Base-by-base conservation (phyloP, 129 eudicot species). In the Pittosporum tobira region DNA sequence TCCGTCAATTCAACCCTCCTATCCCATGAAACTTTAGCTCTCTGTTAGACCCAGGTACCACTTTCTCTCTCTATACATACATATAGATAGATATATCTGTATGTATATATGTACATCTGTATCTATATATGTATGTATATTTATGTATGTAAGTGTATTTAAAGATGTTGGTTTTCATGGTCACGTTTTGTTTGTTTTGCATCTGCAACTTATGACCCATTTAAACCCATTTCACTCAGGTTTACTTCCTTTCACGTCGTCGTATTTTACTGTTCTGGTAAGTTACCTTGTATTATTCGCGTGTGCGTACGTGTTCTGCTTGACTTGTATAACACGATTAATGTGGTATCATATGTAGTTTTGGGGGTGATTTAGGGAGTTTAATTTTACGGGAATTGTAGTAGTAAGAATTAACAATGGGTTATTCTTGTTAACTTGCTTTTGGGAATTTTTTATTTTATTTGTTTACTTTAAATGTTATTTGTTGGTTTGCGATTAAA, bases 131-230 rank as follows among this genome's bases (percentile, higher is more conserved):
- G 8, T 31, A 29, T 26, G 42, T 24, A 48, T 30, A 68, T 28
- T 57, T 26, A 51, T 51, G 14, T 30, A 56, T 9, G 15, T 44
- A 0, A 12, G 16, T 21, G 26, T 14, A 24, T 15, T 57, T 34
- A 54, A 60, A 65, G 44, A 30, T 45, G 28, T 37, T 65, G 24
- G 19, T 67, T 23, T 73, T 12, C 61, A 37, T 55, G 55, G 42
- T 65, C 77, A 71, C 72, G 78, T 60, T 77, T 77, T 67, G 64
- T 64, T 67, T 71, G 77, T 74, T 77, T 63, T 62, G 67, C 71
- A 72, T 77, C 83, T 77, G 61, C 27, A 72, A 59, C 71, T 65
- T 20, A 54, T 68, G 29, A 62, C 58, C 60, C 31, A 64, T 51
- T 59, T 15, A 57, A 30, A 63, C 68, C 82, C 77, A 71, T 67